These are phyloP conservation scores for Avena sativa DNA, from an alignment of 176 grass and related monocot genomes.

Conservation along the genomic window DNA sequence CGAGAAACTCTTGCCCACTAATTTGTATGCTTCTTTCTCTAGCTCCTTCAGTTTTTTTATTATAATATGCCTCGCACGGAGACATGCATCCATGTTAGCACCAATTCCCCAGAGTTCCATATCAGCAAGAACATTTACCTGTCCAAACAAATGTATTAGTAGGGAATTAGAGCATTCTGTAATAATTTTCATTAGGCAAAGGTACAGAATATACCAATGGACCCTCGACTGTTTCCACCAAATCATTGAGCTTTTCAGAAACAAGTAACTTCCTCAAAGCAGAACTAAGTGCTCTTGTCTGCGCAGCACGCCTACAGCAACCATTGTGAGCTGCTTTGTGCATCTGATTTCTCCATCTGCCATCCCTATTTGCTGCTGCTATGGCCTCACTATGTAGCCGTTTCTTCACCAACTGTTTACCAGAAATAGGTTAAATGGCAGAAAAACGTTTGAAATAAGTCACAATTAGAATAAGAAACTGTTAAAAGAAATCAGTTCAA, in stretches of 20 bases:
- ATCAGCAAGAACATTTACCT: constrained; percentile 94
- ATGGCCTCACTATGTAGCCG: constrained; percentile 67
- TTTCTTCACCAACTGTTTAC: constrained; percentile 78
- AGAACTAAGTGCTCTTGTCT: constrained; percentile 73
- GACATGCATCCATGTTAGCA: constrained; percentile 92
- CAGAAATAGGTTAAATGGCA: constrained; percentile 6
- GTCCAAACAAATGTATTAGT: constrained; percentile 14
- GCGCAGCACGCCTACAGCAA: constrained; percentile 84
- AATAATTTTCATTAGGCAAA: constrained; percentile 33
- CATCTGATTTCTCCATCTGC: constrained; percentile 97
- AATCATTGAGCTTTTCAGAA: constrained; percentile 71
- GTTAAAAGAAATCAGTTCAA: constrained; percentile 1
- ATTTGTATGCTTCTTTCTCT: constrained; percentile 79
- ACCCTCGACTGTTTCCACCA: constrained; percentile 69
- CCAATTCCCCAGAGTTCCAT: constrained; percentile 96
- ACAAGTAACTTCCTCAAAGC: constrained; percentile 73
- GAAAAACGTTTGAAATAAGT: constrained; percentile 25
- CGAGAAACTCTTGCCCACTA: constrained; percentile 87
- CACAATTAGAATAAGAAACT: constrained; percentile 22
- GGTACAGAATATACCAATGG: constrained; percentile 70
- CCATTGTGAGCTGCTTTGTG: constrained; percentile 94
- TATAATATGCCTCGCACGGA: constrained; percentile 74
- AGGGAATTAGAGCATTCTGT: constrained; percentile 17
- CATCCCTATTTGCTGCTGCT: constrained; percentile 82
- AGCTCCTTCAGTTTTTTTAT: constrained; percentile 89